Evolutionary conservation across 2,329 filamentous ascomycete species (phyloP).

Genomic region (Trichoderma oligosporum): DNA sequence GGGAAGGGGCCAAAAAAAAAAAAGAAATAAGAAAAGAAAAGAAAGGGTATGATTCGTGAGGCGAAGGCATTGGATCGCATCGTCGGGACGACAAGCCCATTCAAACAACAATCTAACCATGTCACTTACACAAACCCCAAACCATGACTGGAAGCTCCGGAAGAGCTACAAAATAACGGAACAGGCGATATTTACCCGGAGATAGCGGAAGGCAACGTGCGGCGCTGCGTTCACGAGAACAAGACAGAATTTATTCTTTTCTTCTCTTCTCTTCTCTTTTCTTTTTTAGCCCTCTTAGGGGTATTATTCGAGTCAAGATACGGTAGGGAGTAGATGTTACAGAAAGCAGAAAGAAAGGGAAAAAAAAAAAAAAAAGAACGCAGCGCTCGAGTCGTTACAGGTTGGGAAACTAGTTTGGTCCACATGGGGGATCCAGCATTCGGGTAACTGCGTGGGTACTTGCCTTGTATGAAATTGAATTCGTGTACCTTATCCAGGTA

Average conservation of each 20-base stretch:
- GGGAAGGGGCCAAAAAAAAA: background rate
- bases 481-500: too few species aligned
- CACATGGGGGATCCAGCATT: background rate
- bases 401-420: background rate
- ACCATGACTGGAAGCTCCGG: slow-evolving; percentile 20
- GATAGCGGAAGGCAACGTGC: background rate
- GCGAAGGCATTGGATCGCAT: background rate
- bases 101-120: background rate
- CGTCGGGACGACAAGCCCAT: background rate
- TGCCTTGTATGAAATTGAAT: background rate
- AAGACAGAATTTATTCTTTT: background rate
- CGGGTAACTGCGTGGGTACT: slow-evolving; percentile 7
- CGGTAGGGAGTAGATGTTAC: background rate
- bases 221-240: background rate
- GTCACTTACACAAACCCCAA: slow-evolving; percentile 19
- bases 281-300: too few species aligned
- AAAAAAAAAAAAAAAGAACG: background rate
- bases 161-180: background rate
- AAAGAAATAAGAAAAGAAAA: background rate
- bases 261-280: background rate
- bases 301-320: too few species aligned
- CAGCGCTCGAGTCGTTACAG: background rate
- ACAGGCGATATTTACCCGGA: background rate
- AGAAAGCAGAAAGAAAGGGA: background rate
- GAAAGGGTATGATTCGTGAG: background rate